These are phyloP conservation scores for Eucalyptus grandis DNA, from an alignment of 345 rosid genomes.

Conservation along the genomic window DNA sequence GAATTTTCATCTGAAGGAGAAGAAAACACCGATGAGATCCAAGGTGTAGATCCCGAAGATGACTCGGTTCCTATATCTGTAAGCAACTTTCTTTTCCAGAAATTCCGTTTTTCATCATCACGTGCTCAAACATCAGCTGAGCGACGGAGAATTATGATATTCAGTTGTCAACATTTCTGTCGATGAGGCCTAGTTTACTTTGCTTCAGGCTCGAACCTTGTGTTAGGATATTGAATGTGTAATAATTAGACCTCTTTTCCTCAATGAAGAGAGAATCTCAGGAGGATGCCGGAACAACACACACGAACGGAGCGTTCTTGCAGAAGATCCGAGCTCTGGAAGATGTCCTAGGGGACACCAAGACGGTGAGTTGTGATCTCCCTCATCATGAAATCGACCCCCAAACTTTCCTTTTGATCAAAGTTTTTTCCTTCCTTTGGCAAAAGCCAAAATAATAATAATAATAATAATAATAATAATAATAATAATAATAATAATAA, in stretches of 20 bases:
- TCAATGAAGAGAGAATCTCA: background rate
- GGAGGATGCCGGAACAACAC: background rate
- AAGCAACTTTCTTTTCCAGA: background rate
- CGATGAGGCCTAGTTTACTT: background rate
- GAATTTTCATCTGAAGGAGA: slow-evolving; percentile 17
- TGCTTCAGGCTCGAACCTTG: background rate
- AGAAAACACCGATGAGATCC: background rate
- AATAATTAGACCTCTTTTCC: background rate
- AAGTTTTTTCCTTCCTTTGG: background rate
- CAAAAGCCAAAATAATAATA: background rate
- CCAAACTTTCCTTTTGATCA: background rate
- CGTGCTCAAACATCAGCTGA: background rate
- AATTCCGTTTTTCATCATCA: background rate
- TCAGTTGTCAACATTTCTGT: background rate
- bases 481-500: background rate
- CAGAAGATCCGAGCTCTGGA: slow-evolving; percentile 9
- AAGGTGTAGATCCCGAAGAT: background rate
- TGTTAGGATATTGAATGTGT: background rate
- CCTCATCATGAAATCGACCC: background rate
- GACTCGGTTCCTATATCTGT: background rate
- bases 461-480: background rate
- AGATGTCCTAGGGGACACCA: slow-evolving; percentile 11
- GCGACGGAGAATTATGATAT: background rate
- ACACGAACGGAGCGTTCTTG: background rate
- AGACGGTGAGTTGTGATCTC: slow-evolving; percentile 4